phyloP scores from a whole-genome alignment of 495 filamentous ascomycete genomes.

The Amorphotheca resinae region DNA sequence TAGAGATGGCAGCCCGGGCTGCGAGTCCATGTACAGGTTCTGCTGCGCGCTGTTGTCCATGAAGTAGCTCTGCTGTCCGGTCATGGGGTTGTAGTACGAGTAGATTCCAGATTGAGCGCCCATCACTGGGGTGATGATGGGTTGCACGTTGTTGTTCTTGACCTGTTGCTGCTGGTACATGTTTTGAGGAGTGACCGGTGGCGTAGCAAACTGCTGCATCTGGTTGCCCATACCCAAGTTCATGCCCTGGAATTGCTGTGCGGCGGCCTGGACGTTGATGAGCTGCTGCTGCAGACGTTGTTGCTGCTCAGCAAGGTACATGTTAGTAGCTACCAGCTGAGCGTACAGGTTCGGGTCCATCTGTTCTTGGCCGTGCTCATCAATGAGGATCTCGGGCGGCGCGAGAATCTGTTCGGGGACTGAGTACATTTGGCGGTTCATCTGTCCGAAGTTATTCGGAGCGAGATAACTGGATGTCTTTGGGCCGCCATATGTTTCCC shows the following conservation, averaged over 20 bases:
- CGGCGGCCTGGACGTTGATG: slow-evolving; percentile 42
- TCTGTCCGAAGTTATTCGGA: slow-evolving; percentile 31
- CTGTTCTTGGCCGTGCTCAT: slow-evolving; percentile 48
- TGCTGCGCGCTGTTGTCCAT: slow-evolving; percentile 41
- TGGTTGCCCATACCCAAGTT: slow-evolving; percentile 37
- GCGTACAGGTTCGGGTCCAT: slow-evolving; percentile 76
- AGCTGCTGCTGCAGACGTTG: slow-evolving; percentile 61
- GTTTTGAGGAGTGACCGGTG: slow-evolving; percentile 29
- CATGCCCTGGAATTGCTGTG: slow-evolving; percentile 68
- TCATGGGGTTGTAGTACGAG: slow-evolving; percentile 69
- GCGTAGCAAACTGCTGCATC: slow-evolving; percentile 30
- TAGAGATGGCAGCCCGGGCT: slow-evolving; percentile 12
- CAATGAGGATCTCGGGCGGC: slow-evolving; percentile 62
- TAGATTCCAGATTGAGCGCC: slow-evolving; percentile 59
- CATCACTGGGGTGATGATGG: slow-evolving; percentile 52
- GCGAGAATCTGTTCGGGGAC: slow-evolving; percentile 76
- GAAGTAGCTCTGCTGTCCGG: slow-evolving; percentile 65
- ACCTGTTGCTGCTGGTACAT: slow-evolving; percentile 43
- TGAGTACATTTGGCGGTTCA: slow-evolving; percentile 50
- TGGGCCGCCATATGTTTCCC: slow-evolving; percentile 32
- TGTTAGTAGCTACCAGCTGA: slow-evolving; percentile 71
- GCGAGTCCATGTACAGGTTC: slow-evolving; percentile 24
- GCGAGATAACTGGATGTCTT: slow-evolving; percentile 33
- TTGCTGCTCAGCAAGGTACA: slow-evolving; percentile 79
- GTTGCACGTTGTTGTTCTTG: slow-evolving; percentile 61